phyloP scores from a whole-genome alignment of 805 yeast genomes.

The Wickerhamiella brachini region DNA sequence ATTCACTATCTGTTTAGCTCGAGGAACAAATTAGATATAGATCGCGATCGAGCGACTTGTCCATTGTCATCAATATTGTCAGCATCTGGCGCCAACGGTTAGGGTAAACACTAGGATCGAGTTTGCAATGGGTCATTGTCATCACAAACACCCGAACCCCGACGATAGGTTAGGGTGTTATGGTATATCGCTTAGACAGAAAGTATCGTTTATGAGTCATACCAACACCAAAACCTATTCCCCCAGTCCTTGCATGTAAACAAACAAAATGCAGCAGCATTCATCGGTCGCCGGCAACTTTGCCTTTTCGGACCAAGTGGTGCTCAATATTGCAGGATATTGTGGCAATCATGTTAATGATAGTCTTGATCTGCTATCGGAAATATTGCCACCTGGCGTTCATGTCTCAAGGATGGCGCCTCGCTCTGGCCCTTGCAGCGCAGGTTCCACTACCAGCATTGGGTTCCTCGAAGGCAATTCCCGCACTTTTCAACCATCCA shows the following conservation, averaged over 20 bases:
- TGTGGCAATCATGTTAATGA: not conserved
- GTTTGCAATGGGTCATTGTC: no score
- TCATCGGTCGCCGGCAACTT: not conserved
- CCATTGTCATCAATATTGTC: no score
- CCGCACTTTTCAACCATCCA: not conserved
- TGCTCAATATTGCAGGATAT: not conserved
- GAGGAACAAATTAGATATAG: no score
- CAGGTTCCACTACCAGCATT: not conserved
- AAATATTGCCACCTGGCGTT: not conserved
- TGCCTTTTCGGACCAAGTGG: slow-evolving; percentile 1
- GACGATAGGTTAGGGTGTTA: no score
- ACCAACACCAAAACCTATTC: not conserved
- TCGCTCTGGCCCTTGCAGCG: not conserved
- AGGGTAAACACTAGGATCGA: no score
- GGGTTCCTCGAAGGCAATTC: not conserved
- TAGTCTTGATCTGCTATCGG: not conserved
- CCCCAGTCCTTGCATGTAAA: not conserved
- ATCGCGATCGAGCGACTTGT: no score
- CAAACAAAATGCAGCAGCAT: not conserved
- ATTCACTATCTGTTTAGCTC: not conserved
- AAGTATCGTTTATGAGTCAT: no score
- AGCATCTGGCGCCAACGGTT: no score
- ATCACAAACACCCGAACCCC: no score
- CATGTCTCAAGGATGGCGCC: not conserved
- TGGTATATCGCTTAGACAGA: no score